phyloP scores from a whole-genome alignment of 768 basidiomycete genomes.

The Gymnopilus junonius region DNA sequence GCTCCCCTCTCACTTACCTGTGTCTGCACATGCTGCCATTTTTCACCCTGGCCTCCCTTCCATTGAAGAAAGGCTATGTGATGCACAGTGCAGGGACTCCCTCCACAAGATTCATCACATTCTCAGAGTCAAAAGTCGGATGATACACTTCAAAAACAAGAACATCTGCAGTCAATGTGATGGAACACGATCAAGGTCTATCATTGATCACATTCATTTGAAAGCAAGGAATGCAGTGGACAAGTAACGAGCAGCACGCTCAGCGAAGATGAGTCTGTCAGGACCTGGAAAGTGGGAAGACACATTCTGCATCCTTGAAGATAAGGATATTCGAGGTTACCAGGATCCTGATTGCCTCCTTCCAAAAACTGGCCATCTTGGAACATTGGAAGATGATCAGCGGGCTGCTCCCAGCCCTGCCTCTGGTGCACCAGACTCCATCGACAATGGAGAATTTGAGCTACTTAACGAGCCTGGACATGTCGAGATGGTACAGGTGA shows the following conservation, averaged over 20 bases:
- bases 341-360: conserved; percentile 11
- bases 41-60: neutral
- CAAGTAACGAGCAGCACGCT: conserved; percentile 13
- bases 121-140: conserved; percentile 11
- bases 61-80: conserved; percentile 11
- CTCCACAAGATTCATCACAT: conserved; percentile 4
- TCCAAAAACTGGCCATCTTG: conserved; percentile 12
- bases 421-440: neutral
- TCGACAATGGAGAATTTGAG: neutral
- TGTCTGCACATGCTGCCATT: neutral
- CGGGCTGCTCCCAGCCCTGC: too few relatives aligned
- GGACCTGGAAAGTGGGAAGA: conserved; percentile 18
- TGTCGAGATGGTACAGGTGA: conserved; percentile 15
- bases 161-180: conserved; percentile 2
- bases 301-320: neutral
- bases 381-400: conserved; percentile 20
- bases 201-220: conserved; percentile 12
- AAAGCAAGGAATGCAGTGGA: neutral
- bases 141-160: conserved; percentile 8
- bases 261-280: conserved; percentile 6
- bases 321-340: conserved; percentile 17
- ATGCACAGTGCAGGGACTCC: conserved; percentile 12
- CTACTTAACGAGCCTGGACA: neutral
- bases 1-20: conserved; percentile 10
- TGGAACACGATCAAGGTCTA: neutral